Evolutionary conservation across 176 grass and related monocot genomes (phyloP), one percentile per base, ranked within the genome.

Genomic region (Urochloa ruziziensis): DNA sequence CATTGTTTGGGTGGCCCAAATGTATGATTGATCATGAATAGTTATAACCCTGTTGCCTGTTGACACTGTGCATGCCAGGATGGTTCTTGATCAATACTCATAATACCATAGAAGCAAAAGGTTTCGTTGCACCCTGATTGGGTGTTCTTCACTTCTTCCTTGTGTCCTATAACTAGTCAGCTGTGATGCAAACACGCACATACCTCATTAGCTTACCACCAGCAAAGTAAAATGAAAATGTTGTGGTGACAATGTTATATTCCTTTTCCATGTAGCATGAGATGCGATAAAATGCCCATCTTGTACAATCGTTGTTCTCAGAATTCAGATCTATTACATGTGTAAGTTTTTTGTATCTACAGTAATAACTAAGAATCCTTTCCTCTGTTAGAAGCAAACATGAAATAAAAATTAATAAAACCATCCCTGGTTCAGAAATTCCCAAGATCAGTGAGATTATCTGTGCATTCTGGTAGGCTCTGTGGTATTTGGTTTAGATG

Each of bases 61-160:
- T 59, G 42, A 72, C 42, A 86, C 47, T 19, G 61, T 70, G 37
- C 74, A 79, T 78, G 39, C 58, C 10, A 18, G 18, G 58, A 63
- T 80, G 7, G 11, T 10, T 70, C 29, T 28, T 16, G 33, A 35
- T 25, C n/a, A 25, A 5, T 36, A 28, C 19, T 63, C 10, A 21
- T 78, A 78, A 46, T 64, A 47, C 27, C 17, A 23, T 72, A 18
- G 42, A 48, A 48, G 14, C 43, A 47, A 71, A 18, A 48, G 13
- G 24, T 73, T 73, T 13, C 17, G 17, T n/a, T 79, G 64, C 30
- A n/a, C 29, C 23, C 16, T 62, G 43, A 25, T 25, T 33, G 14
- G 14, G 35, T 18, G 24, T 18, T n/a, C n/a, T n/a, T n/a, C n/a
- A n/a, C n/a, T 28, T 87, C 47, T 67, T 35, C 42, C 42, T 29